These are phyloP conservation scores for Nothopassalora personata DNA, from an alignment of 2,329 filamentous ascomycete genomes.

Conservation along the genomic window DNA sequence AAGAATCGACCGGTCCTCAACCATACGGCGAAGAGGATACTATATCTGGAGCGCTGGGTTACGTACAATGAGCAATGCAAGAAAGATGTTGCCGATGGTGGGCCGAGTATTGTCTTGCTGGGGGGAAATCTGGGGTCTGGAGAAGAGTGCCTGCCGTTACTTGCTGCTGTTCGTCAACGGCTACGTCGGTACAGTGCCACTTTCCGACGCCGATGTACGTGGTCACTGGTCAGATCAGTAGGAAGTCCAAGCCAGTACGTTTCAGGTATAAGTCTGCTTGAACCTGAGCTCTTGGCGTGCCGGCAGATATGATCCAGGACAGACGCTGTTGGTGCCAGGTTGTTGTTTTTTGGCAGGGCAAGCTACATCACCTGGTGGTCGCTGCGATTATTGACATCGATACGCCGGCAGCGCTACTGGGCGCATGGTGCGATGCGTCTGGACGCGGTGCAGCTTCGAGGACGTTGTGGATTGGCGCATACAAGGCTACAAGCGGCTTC, in stretches of 20 bases:
- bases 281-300: conserved; percentile 10
- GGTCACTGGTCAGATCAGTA: conserved; percentile 4
- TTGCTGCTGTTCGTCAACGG: conserved; percentile 2
- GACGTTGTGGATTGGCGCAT: conserved; percentile 12
- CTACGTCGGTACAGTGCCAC: conserved; percentile 5
- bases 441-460: conserved; percentile 14
- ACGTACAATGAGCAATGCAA: background rate
- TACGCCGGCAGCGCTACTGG: conserved; percentile 12
- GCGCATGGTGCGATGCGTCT: conserved; percentile 15
- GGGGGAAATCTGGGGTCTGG: conserved; percentile 26
- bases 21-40: background rate
- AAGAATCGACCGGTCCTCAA: background rate
- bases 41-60: background rate
- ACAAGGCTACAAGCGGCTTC: conserved; percentile 9
- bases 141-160: conserved; percentile 19
- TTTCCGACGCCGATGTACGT: conserved; percentile 6
- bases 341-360: conserved; percentile 8
- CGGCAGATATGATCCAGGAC: conserved; percentile 16
- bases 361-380: conserved; percentile 9
- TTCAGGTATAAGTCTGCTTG: conserved; percentile 11
- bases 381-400: conserved; percentile 6
- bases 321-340: conserved; percentile 11
- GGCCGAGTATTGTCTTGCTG: conserved; percentile 7
- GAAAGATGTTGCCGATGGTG: conserved; percentile 10
- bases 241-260: conserved; percentile 7